phyloP scores from a whole-genome alignment of 73 alveolate species.

The Tetrahymena borealis region DNA sequence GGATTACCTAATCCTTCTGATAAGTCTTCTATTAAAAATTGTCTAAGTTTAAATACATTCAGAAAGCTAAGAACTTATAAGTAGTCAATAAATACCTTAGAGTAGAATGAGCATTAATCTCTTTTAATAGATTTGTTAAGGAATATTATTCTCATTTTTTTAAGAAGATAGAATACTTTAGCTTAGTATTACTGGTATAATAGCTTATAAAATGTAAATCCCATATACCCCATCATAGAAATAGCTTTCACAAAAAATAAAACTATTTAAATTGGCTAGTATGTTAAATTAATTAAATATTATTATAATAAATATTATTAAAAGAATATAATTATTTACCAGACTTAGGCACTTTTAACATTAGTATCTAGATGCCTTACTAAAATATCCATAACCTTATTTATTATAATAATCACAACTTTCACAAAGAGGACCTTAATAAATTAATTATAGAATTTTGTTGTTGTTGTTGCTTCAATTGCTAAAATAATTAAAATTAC shows the following conservation, averaged over 20 bases:
- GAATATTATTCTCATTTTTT: not conserved
- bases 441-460: not conserved
- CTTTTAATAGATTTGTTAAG: not conserved
- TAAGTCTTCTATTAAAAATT: not conserved
- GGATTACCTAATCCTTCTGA: not conserved
- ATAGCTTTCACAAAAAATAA: not conserved
- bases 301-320: not conserved
- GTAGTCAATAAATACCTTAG: not conserved
- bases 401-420: not conserved
- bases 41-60: not conserved
- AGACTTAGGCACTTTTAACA: not conserved
- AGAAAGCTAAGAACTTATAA: not conserved
- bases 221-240: not conserved
- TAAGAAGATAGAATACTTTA: not conserved
- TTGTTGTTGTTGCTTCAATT: not conserved
- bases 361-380: not conserved
- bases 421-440: not conserved
- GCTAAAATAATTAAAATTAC: not conserved
- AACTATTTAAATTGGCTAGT: not conserved
- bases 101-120: not conserved
- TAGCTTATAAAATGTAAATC: not conserved
- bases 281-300: not conserved
- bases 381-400: not conserved
- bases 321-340: not conserved
- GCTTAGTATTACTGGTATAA: not conserved